Conservation (phyloP, 2,329 filamentous ascomycete species). For the Aspergillus tubingensis region DNA sequence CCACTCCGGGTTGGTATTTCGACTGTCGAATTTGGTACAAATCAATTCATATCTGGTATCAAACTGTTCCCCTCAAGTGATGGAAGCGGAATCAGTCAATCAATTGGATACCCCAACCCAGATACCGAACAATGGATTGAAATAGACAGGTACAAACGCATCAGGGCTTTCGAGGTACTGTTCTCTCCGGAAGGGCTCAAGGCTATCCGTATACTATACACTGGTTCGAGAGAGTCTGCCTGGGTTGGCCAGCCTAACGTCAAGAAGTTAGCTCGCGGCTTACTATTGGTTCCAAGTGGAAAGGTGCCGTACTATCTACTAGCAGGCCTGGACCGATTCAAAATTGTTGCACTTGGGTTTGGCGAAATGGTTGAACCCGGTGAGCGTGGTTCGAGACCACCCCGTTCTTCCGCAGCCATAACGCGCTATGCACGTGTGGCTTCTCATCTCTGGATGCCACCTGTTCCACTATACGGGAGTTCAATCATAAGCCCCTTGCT, state of each 20-base stretch:
- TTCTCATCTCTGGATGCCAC: slow-evolving; percentile 10
- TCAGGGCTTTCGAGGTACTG: neutral
- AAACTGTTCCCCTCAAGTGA: neutral
- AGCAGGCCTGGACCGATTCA: slow-evolving; percentile 13
- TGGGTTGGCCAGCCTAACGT: slow-evolving; percentile 10
- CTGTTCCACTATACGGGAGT: neutral
- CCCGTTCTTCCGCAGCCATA: neutral
- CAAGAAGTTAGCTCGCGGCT: neutral
- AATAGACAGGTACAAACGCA: neutral
- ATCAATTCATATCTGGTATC: slow-evolving; percentile 11
- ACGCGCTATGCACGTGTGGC: neutral
- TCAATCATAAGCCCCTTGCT: neutral
- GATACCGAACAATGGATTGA: neutral
- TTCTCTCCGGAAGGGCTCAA: slow-evolving; percentile 13
- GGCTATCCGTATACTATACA: slow-evolving; percentile 10
- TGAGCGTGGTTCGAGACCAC: neutral
- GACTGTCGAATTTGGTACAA: slow-evolving; percentile 10
- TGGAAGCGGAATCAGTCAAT: neutral
- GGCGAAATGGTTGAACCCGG: slow-evolving; percentile 1
- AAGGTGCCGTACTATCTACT: slow-evolving; percentile 4
- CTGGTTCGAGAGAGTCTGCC: neutral
- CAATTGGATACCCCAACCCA: slow-evolving; percentile 8
- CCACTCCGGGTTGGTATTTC: slow-evolving; percentile 8
- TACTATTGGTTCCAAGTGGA: neutral
- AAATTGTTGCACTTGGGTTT: slow-evolving; percentile 12